phyloP scores from a whole-genome alignment of 2,329 filamentous ascomycete genomes.

The Huntiella bhutanensis region DNA sequence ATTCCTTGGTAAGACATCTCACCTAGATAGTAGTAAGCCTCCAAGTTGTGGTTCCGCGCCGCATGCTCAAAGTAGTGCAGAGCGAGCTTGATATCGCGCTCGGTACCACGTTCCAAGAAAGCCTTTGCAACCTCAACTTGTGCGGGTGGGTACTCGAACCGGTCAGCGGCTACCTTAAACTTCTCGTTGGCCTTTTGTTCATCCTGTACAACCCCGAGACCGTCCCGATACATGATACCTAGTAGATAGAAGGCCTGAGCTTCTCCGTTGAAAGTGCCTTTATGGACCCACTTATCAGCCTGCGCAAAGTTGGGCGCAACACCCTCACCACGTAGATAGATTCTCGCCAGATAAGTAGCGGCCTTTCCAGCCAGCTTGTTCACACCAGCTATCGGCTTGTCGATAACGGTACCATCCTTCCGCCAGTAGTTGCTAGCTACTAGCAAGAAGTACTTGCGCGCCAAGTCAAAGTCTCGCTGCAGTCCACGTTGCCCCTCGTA shows the following conservation, averaged over 20 bases:
- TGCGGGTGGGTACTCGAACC: slow-evolving; percentile 53
- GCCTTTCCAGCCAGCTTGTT: slow-evolving; percentile 69
- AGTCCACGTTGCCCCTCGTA: slow-evolving; percentile 71
- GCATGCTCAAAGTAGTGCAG: slow-evolving; percentile 78
- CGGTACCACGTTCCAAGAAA: slow-evolving; percentile 63
- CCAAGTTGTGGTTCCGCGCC: slow-evolving; percentile 62
- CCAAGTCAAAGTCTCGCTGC: slow-evolving; percentile 51
- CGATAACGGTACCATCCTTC: slow-evolving; percentile 53
- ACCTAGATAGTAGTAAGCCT: slow-evolving; percentile 81
- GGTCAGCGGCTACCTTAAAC: slow-evolving; percentile 62
- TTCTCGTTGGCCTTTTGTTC: slow-evolving; percentile 52
- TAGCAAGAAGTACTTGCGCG: slow-evolving; percentile 63
- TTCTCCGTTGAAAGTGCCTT: slow-evolving; percentile 57
- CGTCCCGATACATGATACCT: slow-evolving; percentile 66
- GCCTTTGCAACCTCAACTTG: slow-evolving; percentile 69
- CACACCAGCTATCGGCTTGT: slow-evolving; percentile 48
- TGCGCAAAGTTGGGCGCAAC: slow-evolving; percentile 59
- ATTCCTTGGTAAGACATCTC: slow-evolving; percentile 70
- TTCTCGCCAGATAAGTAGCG: slow-evolving; percentile 70
- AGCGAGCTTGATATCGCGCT: slow-evolving; percentile 53
- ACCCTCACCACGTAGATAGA: slow-evolving; percentile 78
- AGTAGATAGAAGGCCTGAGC: slow-evolving; percentile 69
- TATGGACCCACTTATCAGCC: slow-evolving; percentile 67
- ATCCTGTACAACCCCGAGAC: slow-evolving; percentile 53
- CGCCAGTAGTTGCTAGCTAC: slow-evolving; percentile 70